Evolutionary conservation across 176 grass and related monocot species (phyloP).

Genomic region (Lolium rigidum): DNA sequence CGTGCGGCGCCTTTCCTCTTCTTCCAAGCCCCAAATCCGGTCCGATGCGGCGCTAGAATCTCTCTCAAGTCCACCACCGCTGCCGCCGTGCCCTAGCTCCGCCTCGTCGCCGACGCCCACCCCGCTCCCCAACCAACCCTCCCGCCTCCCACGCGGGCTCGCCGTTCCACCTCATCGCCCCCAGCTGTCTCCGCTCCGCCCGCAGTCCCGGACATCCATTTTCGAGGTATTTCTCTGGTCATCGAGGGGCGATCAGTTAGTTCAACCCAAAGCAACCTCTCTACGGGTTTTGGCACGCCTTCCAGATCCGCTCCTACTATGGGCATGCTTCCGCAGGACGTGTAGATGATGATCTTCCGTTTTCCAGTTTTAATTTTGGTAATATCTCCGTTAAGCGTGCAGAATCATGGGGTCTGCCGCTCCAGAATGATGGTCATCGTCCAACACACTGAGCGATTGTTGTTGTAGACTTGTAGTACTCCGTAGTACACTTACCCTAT

Average conservation of each 20-base stretch:
- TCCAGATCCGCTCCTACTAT: neutral
- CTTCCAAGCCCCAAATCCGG: neutral
- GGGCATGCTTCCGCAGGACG: neutral
- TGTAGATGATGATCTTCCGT: neutral
- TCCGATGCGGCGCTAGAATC: neutral
- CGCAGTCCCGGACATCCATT: neutral
- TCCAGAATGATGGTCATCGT: neutral
- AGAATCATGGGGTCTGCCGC: neutral
- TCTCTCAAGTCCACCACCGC: neutral
- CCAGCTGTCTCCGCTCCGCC: neutral
- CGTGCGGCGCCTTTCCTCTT: slow-evolving; percentile 16
- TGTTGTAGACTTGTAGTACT: too few species aligned
- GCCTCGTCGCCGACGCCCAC: neutral
- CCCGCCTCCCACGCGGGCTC: neutral
- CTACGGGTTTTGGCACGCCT: neutral
- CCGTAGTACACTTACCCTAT: neutral
- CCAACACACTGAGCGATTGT: neutral
- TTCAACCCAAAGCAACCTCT: neutral
- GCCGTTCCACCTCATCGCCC: neutral
- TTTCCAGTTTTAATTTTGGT: neutral
- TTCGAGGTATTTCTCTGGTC: neutral
- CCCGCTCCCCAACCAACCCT: neutral
- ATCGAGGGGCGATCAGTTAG: neutral
- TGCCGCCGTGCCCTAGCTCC: neutral
- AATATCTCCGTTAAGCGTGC: neutral